These are phyloP conservation scores for Fraxinus angustifolia DNA, from an alignment of 305 asterid genomes.

Conservation along the genomic window DNA sequence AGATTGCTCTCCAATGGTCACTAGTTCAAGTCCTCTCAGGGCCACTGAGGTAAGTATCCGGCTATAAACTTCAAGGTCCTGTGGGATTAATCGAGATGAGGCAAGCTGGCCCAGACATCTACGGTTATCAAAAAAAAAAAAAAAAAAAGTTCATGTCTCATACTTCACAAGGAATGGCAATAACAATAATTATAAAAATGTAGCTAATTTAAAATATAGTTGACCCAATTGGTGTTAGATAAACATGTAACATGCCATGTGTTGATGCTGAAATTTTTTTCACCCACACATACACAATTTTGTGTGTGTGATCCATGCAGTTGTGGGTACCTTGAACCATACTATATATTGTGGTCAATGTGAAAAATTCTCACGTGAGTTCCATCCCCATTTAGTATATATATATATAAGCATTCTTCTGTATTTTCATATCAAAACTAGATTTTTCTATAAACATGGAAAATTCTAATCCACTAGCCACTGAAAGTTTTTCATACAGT, in stretches of 20 bases:
- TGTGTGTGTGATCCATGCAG: not conserved
- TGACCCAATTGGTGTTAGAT: constrained; percentile 27
- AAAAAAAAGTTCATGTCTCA: not conserved
- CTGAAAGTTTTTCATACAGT: constrained; percentile 85
- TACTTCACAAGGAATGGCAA: not conserved
- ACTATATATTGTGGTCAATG: constrained; percentile 14
- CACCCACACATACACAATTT: not conserved
- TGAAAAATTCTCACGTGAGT: constrained; percentile 26
- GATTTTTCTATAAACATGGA: constrained; percentile 42
- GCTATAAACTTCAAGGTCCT: no score
- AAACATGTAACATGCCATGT: constrained; percentile 33
- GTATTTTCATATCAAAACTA: constrained; percentile 13
- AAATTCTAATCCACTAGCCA: constrained; percentile 54
- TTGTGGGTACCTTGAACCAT: constrained; percentile 13
- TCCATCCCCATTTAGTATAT: constrained; percentile 4
- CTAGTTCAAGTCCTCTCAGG: no score
- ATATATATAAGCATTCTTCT: constrained; percentile 25
- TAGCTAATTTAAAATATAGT: constrained; percentile 17
- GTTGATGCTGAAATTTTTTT: constrained; percentile 18
- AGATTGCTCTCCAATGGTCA: no score
- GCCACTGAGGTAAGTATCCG: no score
- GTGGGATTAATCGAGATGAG: no score
- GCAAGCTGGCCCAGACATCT: no score
- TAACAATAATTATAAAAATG: not conserved
- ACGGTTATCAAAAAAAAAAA: no score